Percentiles rank a stretch among this genome's conserved stretches.
Evolutionary conservation across 805 yeast species (phyloP).

Genomic region (Teunomyces tritomae): DNA sequence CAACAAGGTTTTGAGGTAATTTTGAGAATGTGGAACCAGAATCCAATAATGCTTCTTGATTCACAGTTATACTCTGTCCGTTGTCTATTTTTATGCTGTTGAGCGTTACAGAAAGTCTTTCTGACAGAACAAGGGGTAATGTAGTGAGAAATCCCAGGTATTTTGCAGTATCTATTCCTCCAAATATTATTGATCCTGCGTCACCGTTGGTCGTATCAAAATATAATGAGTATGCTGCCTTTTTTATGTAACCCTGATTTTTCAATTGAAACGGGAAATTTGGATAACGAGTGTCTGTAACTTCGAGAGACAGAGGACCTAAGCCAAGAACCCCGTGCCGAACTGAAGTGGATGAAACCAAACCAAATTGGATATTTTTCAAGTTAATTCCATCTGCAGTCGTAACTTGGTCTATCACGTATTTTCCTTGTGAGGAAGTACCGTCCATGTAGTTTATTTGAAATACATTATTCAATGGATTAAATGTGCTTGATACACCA

Average conservation of each 20-base stretch:
- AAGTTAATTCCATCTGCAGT: conserved; percentile 5
- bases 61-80: conserved; percentile 4
- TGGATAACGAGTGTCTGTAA: neutral
- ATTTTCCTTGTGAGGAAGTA: conserved; percentile 6
- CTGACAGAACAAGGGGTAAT: conserved; percentile 5
- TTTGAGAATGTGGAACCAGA: conserved; percentile 21
- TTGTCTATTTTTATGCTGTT: neutral
- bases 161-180: conserved; percentile 28
- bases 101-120: neutral
- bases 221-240: conserved; percentile 23
- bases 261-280: conserved; percentile 22
- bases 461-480: neutral
- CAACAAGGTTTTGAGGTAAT: conserved; percentile 11
- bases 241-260: conserved; percentile 24
- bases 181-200: conserved; percentile 26
- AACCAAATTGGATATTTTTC: conserved; percentile 8
- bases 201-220: conserved; percentile 16
- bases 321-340: conserved; percentile 2
- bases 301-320: neutral
- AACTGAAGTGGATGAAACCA: conserved; percentile 4
- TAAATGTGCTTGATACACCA: conserved; percentile 3
- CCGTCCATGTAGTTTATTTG: conserved; percentile 3
- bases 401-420: conserved; percentile 7
- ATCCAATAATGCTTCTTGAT: conserved; percentile 12
- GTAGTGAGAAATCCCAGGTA: conserved; percentile 16